Evolutionary conservation across 1,284 basidiomycete genomes (phyloP), one percentile per base, ranked within the genome.

Genomic region (Microstroma glucosiphilum): DNA sequence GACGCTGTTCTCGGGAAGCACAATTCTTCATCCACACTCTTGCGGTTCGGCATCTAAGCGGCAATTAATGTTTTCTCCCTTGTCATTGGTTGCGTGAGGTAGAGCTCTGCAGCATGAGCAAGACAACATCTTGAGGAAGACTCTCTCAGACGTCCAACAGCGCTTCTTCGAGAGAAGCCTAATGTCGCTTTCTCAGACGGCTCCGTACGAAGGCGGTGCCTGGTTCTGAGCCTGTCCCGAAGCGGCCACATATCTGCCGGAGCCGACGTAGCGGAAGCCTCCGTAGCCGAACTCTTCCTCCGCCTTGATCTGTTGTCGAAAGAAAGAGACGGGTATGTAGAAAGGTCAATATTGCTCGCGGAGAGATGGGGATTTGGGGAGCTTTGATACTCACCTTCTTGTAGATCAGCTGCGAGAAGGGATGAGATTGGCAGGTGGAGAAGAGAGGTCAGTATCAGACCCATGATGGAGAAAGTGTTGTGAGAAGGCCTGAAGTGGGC

Each of bases 241-340:
- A 40, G 25, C 25, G 54, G 58, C 58, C 13, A 30, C 59, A 30
- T 60, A 60, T 41, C 56, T 51, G 25, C 59, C 59, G 21, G 26
- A 26, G 26, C 59, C 59, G 46, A 60, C 9, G 46, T 60, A 60
- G 43, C 49, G 21, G 59, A 60, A 60, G 13, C 59, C 59, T 30
- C 25, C 53, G 48, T 60, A 60, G 26, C 58, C 58, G 58, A n/a
- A 59, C 17, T 56, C 30, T 25, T 60, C 59, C 40, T 60, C 59
- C 2, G 59, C 59, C 25, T 60, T 19, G 21, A 60, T 60, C 58
- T 59, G 58, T n/a, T 48, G n/a, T n/a, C 46, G 23, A 21, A 6
- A 43, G 17, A 21, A n/a, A 26, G 26, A 56, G 26, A 25, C n/a
- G 54, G 42, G 42, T 19, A 40, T 40, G 49, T 17, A 17, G 57